These are phyloP conservation scores for Entoloma clypeatum DNA, from an alignment of 1,284 basidiomycete genomes.

Conservation along the genomic window DNA sequence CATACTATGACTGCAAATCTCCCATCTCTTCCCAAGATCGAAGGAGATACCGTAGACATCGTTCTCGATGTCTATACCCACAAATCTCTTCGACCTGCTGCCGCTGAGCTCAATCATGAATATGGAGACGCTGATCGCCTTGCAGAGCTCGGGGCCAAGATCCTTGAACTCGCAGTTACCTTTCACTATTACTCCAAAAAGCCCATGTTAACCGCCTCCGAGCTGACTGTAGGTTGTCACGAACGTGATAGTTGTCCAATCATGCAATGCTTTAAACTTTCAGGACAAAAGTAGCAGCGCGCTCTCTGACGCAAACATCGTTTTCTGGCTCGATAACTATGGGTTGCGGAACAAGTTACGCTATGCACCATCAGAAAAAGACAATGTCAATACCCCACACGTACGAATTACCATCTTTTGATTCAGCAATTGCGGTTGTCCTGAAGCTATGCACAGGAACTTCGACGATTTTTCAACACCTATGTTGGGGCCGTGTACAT, in stretches of 20 bases:
- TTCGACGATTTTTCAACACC: slow-evolving; percentile 42
- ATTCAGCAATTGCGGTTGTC: slow-evolving; percentile 2
- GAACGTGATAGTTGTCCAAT: neutral
- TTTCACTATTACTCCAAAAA: slow-evolving; percentile 38
- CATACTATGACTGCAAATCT: slow-evolving; percentile 13
- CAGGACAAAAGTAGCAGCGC: slow-evolving; percentile 29
- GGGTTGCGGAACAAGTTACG: slow-evolving; percentile 39
- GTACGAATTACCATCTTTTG: slow-evolving; percentile 22
- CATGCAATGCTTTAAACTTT: slow-evolving; percentile 2
- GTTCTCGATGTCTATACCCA: slow-evolving; percentile 51
- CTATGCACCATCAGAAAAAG: slow-evolving; percentile 28
- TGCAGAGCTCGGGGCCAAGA: slow-evolving; percentile 42
- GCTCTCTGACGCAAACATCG: slow-evolving; percentile 30
- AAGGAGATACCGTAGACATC: slow-evolving; percentile 47
- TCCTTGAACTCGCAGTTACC: slow-evolving; percentile 42
- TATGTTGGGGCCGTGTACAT: slow-evolving; percentile 52
- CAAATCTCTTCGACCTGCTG: slow-evolving; percentile 27
- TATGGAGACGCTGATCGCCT: slow-evolving; percentile 49
- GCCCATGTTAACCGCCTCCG: slow-evolving; percentile 35
- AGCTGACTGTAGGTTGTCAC: slow-evolving; percentile 37
- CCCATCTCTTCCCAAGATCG: slow-evolving; percentile 43
- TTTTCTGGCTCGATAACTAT: slow-evolving; percentile 41
- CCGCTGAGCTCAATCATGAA: slow-evolving; percentile 26
- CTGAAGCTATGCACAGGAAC: slow-evolving; percentile 39
- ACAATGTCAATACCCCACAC: slow-evolving; percentile 29